phyloP scores from a whole-genome alignment of 345 rosid species.

The Punica granatum region DNA sequence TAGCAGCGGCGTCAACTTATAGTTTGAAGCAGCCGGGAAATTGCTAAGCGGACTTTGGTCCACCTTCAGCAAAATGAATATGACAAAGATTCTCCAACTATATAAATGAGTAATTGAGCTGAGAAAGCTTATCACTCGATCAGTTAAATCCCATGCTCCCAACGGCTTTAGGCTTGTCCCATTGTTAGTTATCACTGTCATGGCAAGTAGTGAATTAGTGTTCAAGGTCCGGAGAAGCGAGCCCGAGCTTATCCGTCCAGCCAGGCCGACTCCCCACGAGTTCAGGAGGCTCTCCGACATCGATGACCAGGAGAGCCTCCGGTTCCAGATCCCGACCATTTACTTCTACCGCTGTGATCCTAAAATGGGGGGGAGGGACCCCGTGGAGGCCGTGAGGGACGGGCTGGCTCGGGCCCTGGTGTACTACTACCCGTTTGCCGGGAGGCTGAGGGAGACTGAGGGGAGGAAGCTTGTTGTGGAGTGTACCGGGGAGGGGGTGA shows the following conservation, averaged over 20 bases:
- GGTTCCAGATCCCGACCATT: conserved; percentile 30
- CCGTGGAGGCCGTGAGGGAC: conserved; percentile 25
- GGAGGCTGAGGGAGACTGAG: conserved; percentile 35
- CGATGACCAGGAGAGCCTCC: conserved; percentile 45
- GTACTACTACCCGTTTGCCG: conserved; percentile 47
- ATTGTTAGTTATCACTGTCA: not conserved
- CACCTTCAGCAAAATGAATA: not conserved
- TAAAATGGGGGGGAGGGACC: conserved; percentile 27
- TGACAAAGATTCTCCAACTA: no score
- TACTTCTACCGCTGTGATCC: conserved; percentile 25
- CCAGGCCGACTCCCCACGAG: conserved; percentile 38
- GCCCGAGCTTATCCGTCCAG: conserved; percentile 39
- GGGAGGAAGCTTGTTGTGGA: conserved; percentile 49
- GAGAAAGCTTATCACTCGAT: no score
- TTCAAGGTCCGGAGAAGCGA: conserved; percentile 26
- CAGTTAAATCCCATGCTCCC: no score
- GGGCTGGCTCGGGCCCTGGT: conserved; percentile 38
- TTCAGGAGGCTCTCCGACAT: conserved; percentile 44
- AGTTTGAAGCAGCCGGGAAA: conserved; percentile 5
- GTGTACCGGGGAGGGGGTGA: conserved; percentile 39
- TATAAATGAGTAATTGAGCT: no score
- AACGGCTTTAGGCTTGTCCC: no score
- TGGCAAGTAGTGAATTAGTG: conserved; percentile 15
- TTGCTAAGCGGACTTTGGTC: not conserved
- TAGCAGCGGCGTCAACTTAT: conserved; percentile 1